A percentile compares a stretch with the other conserved stretches of the same genome.
phyloP scores from a whole-genome alignment of 1,284 basidiomycete species.

The Pascua guehoae region DNA sequence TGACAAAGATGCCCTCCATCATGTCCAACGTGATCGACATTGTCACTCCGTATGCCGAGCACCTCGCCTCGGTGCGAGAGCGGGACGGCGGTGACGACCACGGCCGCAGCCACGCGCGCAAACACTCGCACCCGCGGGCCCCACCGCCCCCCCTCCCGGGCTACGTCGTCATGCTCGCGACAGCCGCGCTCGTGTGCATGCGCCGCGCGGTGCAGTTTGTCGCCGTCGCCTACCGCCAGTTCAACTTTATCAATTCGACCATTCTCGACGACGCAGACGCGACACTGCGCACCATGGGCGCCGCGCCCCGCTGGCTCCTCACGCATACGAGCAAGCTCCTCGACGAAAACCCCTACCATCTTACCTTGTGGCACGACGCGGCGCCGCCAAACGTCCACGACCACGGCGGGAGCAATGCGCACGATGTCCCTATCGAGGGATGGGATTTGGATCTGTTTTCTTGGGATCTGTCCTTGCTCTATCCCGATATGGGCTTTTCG shows the following conservation, averaged over 20 bases:
- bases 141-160: conserved; percentile 2
- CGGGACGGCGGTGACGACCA: background rate
- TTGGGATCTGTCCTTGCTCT: too few relatives aligned
- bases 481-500: too few relatives aligned
- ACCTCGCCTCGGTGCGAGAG: background rate
- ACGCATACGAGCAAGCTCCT: background rate
- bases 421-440: too few relatives aligned
- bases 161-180: background rate
- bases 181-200: conserved; percentile 1
- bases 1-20: conserved; percentile 2
- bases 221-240: conserved; percentile 2
- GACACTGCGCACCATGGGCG: background rate
- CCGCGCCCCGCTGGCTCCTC: conserved; percentile 1
- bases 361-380: too few relatives aligned
- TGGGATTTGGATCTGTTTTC: too few relatives aligned
- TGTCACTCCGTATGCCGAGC: background rate
- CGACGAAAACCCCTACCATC: background rate
- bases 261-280: conserved; percentile 4
- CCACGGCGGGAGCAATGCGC: too few relatives aligned
- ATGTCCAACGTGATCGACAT: conserved; percentile 11
- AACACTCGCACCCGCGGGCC: background rate
- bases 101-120: background rate
- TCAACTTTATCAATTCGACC: background rate
- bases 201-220: conserved; percentile 10
- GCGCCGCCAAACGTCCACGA: too few relatives aligned